Percentiles rank a stretch among this genome's conserved stretches.
Conservation (phyloP, 1,139 yeast species). For the Arxiozyma telluris region DNA sequence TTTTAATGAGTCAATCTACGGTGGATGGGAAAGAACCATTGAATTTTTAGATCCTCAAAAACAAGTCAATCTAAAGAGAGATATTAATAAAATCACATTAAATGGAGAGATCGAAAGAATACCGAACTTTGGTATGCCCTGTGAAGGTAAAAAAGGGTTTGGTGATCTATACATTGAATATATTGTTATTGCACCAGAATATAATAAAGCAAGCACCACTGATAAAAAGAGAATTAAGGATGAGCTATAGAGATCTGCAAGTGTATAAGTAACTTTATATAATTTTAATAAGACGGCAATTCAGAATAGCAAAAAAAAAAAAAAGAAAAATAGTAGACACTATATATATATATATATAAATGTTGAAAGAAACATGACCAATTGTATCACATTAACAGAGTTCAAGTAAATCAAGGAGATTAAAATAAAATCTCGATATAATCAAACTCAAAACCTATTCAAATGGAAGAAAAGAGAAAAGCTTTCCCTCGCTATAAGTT, state of each 20-base stretch:
- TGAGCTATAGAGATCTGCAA: slow-evolving; percentile 11
- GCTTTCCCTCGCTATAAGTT: slow-evolving; percentile 16
- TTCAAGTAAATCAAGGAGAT: background rate
- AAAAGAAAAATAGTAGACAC: background rate
- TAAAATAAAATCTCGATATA: no score
- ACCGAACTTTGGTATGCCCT: slow-evolving; percentile 81
- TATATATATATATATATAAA: no score
- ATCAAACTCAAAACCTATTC: background rate
- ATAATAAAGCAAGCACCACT: slow-evolving; percentile 1
- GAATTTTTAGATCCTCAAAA: slow-evolving; percentile 57
- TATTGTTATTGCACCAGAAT: slow-evolving; percentile 38
- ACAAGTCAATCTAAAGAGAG: slow-evolving; percentile 42
- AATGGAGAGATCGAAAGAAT: slow-evolving; percentile 67
- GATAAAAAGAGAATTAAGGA: slow-evolving; percentile 9
- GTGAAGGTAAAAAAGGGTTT: slow-evolving; percentile 37
- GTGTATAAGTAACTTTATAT: background rate
- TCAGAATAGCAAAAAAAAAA: background rate
- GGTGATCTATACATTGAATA: slow-evolving; percentile 77
- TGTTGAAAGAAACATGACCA: slow-evolving; percentile 32
- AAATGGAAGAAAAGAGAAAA: slow-evolving; percentile 23
- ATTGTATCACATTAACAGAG: slow-evolving; percentile 25
- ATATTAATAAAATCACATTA: slow-evolving; percentile 41
- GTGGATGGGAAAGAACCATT: slow-evolving; percentile 70
- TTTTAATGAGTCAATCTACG: slow-evolving; percentile 60
- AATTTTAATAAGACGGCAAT: slow-evolving; percentile 4